Conservation (phyloP, 768 basidiomycete genomes). For the Boletales sp. region DNA sequence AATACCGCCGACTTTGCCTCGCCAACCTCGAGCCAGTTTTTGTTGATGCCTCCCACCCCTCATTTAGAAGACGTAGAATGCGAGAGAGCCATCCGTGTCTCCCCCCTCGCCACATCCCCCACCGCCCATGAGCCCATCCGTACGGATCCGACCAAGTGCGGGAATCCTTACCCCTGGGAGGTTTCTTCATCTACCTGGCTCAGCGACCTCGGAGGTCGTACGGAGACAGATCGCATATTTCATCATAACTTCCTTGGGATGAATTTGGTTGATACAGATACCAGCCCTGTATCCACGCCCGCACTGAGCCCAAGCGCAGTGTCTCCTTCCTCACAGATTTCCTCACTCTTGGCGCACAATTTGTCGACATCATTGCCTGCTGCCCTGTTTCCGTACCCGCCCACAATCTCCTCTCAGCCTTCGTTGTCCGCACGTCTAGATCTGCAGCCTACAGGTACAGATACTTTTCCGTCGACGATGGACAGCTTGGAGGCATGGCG, state of each 20-base stretch:
- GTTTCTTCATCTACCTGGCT: constrained; percentile 28
- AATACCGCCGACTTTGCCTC: constrained; percentile 16
- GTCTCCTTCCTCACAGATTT: constrained; percentile 18
- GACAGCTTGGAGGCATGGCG: constrained; percentile 29
- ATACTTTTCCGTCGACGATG: constrained; percentile 30
- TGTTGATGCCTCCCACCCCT: constrained; percentile 26
- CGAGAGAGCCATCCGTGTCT: constrained; percentile 9
- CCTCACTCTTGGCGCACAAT: constrained; percentile 12
- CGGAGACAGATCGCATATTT: constrained; percentile 31
- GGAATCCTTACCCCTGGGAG: constrained; percentile 19
- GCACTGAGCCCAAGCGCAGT: constrained; percentile 20
- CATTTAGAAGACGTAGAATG: constrained; percentile 5
- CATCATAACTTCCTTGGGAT: constrained; percentile 18
- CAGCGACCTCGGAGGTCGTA: constrained; percentile 30
- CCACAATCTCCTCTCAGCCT: constrained; percentile 12
- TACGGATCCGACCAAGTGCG: constrained; percentile 4
- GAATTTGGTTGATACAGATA: constrained; percentile 12
- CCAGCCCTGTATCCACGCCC: constrained; percentile 23
- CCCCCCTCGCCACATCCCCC: constrained; percentile 9
- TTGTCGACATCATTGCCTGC: constrained; percentile 13
- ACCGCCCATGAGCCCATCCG: constrained; percentile 1
- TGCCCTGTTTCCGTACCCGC: constrained; percentile 6
- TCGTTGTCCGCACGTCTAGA: constrained; percentile 15
- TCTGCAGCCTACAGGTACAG: constrained; percentile 27
- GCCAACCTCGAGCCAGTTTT: constrained; percentile 26